phyloP scores from a whole-genome alignment of 345 rosid genomes.

The Durio zibethinus region DNA sequence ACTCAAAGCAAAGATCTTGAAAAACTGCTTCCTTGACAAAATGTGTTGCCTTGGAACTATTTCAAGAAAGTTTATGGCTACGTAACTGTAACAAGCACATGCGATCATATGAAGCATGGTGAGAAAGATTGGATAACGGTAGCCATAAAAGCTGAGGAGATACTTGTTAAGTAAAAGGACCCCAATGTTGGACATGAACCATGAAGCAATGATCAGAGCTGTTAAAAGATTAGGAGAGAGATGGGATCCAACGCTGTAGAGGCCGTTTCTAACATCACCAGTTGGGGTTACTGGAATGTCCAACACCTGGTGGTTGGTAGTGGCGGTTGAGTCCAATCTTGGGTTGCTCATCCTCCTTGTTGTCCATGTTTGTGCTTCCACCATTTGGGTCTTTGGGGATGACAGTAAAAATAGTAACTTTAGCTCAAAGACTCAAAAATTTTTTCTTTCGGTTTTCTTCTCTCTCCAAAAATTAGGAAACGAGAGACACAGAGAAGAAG shows the following conservation, averaged over 20 bases:
- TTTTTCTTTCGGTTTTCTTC: not conserved
- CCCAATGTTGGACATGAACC: slow-evolving; percentile 92
- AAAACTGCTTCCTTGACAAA: slow-evolving; percentile 63
- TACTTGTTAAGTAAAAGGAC: slow-evolving; percentile 97
- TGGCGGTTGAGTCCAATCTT: slow-evolving; percentile 48
- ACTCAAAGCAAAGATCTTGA: slow-evolving; percentile 75
- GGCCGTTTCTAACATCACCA: slow-evolving; percentile 45
- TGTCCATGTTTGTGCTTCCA: slow-evolving; percentile 97
- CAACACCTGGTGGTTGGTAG: slow-evolving; percentile 37
- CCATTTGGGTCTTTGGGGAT: slow-evolving; percentile 46
- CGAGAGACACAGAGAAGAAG: slow-evolving; percentile 19
- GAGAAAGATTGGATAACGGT: slow-evolving; percentile 83
- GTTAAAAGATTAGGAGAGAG: slow-evolving; percentile 59
- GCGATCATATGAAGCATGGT: slow-evolving; percentile 94
- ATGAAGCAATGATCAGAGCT: slow-evolving; percentile 72
- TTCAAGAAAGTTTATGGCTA: slow-evolving; percentile 62
- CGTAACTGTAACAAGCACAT: slow-evolving; percentile 77
- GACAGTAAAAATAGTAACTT: not conserved
- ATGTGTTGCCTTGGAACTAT: slow-evolving; percentile 86
- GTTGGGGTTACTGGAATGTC: slow-evolving; percentile 92
- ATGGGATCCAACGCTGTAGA: slow-evolving; percentile 34
- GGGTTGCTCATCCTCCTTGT: slow-evolving; percentile 98
- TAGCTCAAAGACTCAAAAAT: not conserved
- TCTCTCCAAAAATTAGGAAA: slow-evolving; percentile 15
- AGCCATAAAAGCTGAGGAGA: slow-evolving; percentile 87